A percentile compares a stretch with the other conserved stretches of the same genome.
These are phyloP conservation scores for Pisolithus albus DNA, from an alignment of 768 basidiomycete species.

Conservation along the genomic window DNA sequence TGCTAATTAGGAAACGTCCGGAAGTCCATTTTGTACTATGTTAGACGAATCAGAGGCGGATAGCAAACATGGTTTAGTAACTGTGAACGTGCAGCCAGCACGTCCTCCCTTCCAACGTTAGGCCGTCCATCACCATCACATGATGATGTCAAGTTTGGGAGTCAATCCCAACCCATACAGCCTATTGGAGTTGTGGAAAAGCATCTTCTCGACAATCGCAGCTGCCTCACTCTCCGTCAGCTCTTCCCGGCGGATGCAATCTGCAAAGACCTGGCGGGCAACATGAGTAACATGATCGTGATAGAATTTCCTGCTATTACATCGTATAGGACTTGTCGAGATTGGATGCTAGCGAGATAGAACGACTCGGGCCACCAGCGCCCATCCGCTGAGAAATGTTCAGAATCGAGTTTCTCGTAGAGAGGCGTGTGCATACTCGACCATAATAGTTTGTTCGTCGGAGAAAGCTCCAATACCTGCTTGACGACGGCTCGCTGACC, in stretches of 20 bases:
- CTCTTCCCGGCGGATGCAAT: constrained; percentile 41
- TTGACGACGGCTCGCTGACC: constrained; percentile 56
- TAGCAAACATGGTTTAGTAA: too few species aligned
- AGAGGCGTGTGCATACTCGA: constrained; percentile 46
- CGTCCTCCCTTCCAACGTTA: too few species aligned
- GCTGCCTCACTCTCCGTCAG: constrained; percentile 51
- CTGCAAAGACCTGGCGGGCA: constrained; percentile 47
- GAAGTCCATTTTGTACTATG: too few species aligned
- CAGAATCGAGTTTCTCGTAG: neutral
- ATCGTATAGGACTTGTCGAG: constrained; percentile 53
- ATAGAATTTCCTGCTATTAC: constrained; percentile 28
- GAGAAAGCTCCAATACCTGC: constrained; percentile 63
- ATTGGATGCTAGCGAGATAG: constrained; percentile 61
- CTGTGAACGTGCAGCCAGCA: too few species aligned
- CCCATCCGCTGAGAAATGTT: constrained; percentile 13
- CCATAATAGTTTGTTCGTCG: constrained; percentile 78
- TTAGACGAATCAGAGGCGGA: too few species aligned
- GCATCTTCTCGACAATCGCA: constrained; percentile 43
- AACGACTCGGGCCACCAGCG: constrained; percentile 68
- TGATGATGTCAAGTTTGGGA: constrained; percentile 17
- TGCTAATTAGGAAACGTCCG: too few species aligned
- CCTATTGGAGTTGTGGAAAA: constrained; percentile 63
- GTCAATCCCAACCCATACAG: constrained; percentile 53
- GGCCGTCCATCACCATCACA: neutral
- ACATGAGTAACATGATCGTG: neutral